phyloP scores from a whole-genome alignment of 139 green algal genomes.

The Marvania coccoides region DNA sequence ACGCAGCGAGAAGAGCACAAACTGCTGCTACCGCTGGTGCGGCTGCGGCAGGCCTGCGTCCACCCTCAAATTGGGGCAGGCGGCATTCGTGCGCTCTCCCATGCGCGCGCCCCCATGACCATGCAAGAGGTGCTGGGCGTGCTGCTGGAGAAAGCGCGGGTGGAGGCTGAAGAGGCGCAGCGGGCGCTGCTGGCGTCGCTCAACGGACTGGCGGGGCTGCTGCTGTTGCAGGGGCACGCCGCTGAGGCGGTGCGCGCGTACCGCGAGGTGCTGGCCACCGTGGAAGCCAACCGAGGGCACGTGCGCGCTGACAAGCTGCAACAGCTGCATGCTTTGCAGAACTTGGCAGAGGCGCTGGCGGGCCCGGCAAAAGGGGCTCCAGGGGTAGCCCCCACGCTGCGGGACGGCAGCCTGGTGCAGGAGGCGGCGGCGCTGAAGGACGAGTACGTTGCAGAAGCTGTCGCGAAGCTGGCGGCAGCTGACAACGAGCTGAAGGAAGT shows the following conservation, averaged over 20 bases:
- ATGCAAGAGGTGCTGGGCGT: conserved; percentile 80
- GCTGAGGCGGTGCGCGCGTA: conserved; percentile 54
- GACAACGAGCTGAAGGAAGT: conserved; percentile 27
- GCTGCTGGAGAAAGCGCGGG: conserved; percentile 51
- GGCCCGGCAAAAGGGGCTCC: background rate
- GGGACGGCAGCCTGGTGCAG: conserved; percentile 36
- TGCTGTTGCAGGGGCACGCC: conserved; percentile 41
- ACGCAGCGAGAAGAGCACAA: conserved; percentile 40
- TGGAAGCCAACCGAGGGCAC: conserved; percentile 17
- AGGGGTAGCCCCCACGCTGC: conserved; percentile 51
- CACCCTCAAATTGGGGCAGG: conserved; percentile 77
- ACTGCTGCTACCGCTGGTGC: conserved; percentile 60
- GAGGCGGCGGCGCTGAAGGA: conserved; percentile 27
- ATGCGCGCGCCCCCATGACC: conserved; percentile 48
- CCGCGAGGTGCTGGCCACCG: conserved; percentile 46
- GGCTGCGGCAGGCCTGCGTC: conserved; percentile 83
- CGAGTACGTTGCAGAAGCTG: conserved; percentile 49
- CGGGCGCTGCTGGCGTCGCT: conserved; percentile 61
- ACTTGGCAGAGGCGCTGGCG: conserved; percentile 56
- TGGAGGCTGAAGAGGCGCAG: conserved; percentile 84
- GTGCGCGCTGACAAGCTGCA: conserved; percentile 74
- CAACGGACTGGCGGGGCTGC: conserved; percentile 76
- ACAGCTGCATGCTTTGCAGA: conserved; percentile 79
- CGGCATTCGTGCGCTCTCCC: conserved; percentile 49
- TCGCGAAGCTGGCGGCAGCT: conserved; percentile 22